Conservation (phyloP, 169 alveolate species). For the Plasmodium reichenowi region DNA sequence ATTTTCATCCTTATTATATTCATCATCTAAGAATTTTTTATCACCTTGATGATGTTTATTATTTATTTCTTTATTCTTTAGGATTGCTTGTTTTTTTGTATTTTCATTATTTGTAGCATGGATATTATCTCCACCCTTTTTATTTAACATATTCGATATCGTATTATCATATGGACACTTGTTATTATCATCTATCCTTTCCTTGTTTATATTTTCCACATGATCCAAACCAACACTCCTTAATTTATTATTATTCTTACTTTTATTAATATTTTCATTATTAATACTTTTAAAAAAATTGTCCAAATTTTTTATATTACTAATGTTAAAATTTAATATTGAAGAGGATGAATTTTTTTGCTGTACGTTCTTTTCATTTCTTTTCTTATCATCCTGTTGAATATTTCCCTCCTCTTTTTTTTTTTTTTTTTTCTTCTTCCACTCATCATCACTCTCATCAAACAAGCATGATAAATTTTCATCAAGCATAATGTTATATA, state of each 20-base stretch:
- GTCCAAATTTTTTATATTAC: slow-evolving; percentile 49
- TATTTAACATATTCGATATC: too few species aligned
- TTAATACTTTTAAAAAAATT: slow-evolving; percentile 45
- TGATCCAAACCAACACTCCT: neutral
- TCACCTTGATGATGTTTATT: too few species aligned
- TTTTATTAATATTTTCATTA: slow-evolving; percentile 16
- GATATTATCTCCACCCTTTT: too few species aligned
- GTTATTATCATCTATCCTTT: neutral
- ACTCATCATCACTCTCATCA: slow-evolving; percentile 76
- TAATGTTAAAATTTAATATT: slow-evolving; percentile 46
- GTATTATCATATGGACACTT: neutral
- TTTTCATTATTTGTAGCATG: too few species aligned
- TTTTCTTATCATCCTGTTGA: neutral
- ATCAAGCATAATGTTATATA: slow-evolving; percentile 47
- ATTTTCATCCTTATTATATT: too few species aligned
- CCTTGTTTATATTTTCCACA: neutral
- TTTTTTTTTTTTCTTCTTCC: slow-evolving; percentile 11
- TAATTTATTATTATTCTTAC: neutral
- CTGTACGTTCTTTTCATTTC: slow-evolving; percentile 2
- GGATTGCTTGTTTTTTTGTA: too few species aligned
- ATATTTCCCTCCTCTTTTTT: neutral
- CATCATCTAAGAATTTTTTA: too few species aligned
- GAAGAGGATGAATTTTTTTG: slow-evolving; percentile 19
- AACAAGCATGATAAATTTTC: slow-evolving; percentile 74
- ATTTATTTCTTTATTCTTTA: too few species aligned